Evolutionary conservation across 139 green algal species (phyloP), one percentile per base, ranked within the genome.

Genomic region (Picochlorum sp.): DNA sequence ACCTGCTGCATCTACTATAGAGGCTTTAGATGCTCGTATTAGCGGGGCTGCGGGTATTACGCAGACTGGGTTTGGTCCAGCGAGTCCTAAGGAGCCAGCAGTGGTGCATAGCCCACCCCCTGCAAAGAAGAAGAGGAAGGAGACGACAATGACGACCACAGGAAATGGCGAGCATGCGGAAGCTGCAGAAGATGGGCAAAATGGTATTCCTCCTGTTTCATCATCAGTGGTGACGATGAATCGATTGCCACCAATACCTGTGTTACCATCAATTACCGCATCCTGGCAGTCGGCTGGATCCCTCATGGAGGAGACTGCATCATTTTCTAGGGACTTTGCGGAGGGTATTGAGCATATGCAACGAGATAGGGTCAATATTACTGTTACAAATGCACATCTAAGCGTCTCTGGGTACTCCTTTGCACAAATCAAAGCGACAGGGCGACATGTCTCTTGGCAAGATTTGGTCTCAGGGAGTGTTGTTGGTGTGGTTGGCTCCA

Each of bases 401-500:
- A 20, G n/a, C 6, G n/a, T 54, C 16, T 20, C 47, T 26, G 47
- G n/a, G n/a, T 21, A 54, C n/a, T 54, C 47, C 2, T 54, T 54
- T 21, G 47, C 47, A 26, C 47, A 54, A 20, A 54, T 54, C 11
- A 54, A 54, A 20, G 18, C 47, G 15, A 20, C 47, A 26, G 16
- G 18, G 15, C 10, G 8, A 9, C 18, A 20, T 13, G n/a, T 26
- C 47, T 26, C 11, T 45, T 91, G 85, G 84, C 31, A 20, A 16
- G 84, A 89, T 67, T 20, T 20, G 18, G 10, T 86, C 28, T 58
- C 49, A 2, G 71, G 73, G 4, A 20, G 44, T 9, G 64, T 75
- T n/a, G 63, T 82, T 44, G 30, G 38, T 16, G 55, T 81, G 15
- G 75, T 61, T 8, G 81, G 74, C 51, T 83, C 70, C 54, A 68